Evolutionary conservation across 2,329 filamentous ascomycete genomes (phyloP).

Genomic region (Diplodia scrobiculata): DNA sequence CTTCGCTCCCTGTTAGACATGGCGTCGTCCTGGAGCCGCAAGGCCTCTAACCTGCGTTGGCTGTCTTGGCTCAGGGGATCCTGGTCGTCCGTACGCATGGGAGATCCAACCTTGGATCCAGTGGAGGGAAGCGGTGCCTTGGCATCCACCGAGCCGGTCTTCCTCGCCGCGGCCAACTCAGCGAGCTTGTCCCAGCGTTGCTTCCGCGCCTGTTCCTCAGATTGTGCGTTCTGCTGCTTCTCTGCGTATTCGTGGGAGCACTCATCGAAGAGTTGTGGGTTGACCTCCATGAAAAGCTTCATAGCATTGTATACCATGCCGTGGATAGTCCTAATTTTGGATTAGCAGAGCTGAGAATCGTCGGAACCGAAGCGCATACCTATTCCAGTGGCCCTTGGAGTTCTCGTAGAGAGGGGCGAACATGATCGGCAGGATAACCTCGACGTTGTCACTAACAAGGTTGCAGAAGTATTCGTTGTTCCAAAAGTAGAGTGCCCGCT

Average conservation of each 20-base stretch:
- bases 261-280: constrained; percentile 96
- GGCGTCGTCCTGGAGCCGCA: constrained; percentile 81
- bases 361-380: constrained; percentile 59
- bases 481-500: constrained; percentile 98
- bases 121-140: constrained; percentile 33
- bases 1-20: constrained; percentile 42
- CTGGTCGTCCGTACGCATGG: constrained; percentile 68
- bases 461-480: constrained; percentile 99
- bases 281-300: constrained; percentile 99
- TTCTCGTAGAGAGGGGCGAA: constrained; percentile 98
- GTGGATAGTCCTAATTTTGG: constrained; percentile 77
- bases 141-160: constrained; percentile 48
- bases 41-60: constrained; percentile 81
- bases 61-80: constrained; percentile 80
- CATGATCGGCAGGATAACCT: constrained; percentile 98
- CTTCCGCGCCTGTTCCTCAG: constrained; percentile 77
- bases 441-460: constrained; percentile 96
- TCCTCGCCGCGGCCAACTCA: constrained; percentile 74
- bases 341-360: constrained; percentile 38
- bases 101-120: constrained; percentile 44
- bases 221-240: constrained; percentile 87
- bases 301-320: constrained; percentile 99
- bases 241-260: constrained; percentile 98
- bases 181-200: constrained; percentile 86
- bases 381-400: constrained; percentile 98